A percentile compares a stretch with the other conserved stretches of the same genome.
Conservation (phyloP, 108 stramenopile species). For the Phaeodactylum tricornutum region DNA sequence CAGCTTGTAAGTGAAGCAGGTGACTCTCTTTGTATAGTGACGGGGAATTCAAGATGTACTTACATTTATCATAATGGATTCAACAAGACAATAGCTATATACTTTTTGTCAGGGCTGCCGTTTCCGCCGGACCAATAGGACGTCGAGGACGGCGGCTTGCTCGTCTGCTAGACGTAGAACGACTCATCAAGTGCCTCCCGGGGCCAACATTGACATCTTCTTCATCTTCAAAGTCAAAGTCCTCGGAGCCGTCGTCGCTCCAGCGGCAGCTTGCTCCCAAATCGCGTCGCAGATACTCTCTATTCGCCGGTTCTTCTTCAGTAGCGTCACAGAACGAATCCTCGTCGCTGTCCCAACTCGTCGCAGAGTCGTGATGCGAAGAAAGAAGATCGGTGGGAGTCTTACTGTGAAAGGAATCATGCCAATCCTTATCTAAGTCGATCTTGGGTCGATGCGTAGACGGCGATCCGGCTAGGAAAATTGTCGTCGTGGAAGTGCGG, state of each 20-base stretch:
- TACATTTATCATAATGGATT: no score
- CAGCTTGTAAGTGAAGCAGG: no score
- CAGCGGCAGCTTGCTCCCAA: conserved; percentile 10
- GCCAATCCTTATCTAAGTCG: neutral
- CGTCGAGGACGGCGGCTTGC: neutral
- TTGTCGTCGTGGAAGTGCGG: neutral
- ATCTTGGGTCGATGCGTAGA: neutral
- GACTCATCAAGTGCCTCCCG: neutral
- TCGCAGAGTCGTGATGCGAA: neutral
- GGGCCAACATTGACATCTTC: neutral
- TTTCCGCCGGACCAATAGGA: no score
- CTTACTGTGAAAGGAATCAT: neutral
- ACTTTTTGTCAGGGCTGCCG: no score
- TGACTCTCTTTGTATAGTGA: no score
- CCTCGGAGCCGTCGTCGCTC: neutral
- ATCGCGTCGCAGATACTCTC: conserved; percentile 3
- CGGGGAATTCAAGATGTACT: no score
- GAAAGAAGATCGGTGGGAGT: neutral
- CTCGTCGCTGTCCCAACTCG: neutral
- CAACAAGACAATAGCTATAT: no score
- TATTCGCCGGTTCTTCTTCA: conserved; percentile 3
- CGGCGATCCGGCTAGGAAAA: neutral
- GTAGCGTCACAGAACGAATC: conserved; percentile 15
- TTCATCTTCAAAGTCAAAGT: neutral
- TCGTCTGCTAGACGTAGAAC: neutral